Evolutionary conservation across 2,329 filamentous ascomycete genomes (phyloP), one percentile per base, ranked within the genome.

Genomic region (Xylaria arbuscula): DNA sequence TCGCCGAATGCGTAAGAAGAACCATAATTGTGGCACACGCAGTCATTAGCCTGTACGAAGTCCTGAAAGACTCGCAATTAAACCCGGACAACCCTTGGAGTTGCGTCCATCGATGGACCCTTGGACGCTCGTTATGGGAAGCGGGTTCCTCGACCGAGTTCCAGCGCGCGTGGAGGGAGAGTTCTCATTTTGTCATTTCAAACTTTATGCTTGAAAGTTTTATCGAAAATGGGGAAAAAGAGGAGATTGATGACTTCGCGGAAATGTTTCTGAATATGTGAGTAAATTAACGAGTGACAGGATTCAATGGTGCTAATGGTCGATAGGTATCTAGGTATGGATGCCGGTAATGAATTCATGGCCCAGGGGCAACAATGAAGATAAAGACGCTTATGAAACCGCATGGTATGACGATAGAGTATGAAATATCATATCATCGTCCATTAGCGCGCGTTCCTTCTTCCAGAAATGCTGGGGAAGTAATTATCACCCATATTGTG

Each of bases 11-110:
- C 13, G 65, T 79, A 17, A 74, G 77, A 4, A 73, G 78, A 62
- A 80, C 78, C 2, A 75, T 79, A 40, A 32, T 78, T 7, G 76
- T 79, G 60, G 70, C 75, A n/a, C 74, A 79, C 64, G 71, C 74
- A 2, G 70, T 78, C 58, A 58, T 78, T 9, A 61, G 66, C 15
- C 40, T 80, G 0, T 79, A 75, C 48, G 69, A 72, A 19, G 60
- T 78, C 61, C 70, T 78, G 60, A 76, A 76, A 58, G 71, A 74
- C 34, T 62, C 70, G 54, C 68, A 48, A 15, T 19, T 19, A n/a
- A 36, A 70, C 11, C 63, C 62, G 8, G 62, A 45, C 7, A 61
- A 47, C 28, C 69, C 73, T 15, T 78, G 77, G 78, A 64, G 55
- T 28, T 73, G 72, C n/a, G 58, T 70, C 24, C 76, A 79, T 68